Conservation (phyloP, 495 filamentous ascomycete species). For the Trichoderma gamsii region DNA sequence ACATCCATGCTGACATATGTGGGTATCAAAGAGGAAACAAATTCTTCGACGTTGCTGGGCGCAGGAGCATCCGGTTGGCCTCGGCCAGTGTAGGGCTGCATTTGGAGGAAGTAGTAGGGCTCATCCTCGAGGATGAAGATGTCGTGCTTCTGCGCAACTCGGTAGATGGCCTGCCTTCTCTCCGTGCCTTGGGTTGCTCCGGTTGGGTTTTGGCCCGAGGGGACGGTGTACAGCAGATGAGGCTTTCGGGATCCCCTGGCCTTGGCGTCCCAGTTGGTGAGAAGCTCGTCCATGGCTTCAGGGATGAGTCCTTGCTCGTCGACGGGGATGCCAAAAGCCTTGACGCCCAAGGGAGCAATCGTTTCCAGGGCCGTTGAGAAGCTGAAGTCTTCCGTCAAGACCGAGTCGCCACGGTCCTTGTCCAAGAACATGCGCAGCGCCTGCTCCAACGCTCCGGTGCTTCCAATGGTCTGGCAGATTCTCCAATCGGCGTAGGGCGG, state of each 20-base stretch:
- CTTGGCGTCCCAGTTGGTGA: slow-evolving; percentile 59
- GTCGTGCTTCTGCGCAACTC: slow-evolving; percentile 72
- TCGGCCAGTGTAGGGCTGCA: slow-evolving; percentile 70
- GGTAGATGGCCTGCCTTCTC: slow-evolving; percentile 67
- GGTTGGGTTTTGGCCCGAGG: slow-evolving; percentile 87
- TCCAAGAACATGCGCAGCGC: slow-evolving; percentile 71
- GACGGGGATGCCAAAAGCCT: slow-evolving; percentile 65
- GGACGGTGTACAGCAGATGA: slow-evolving; percentile 72
- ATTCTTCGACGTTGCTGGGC: slow-evolving; percentile 37
- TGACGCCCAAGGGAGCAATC: slow-evolving; percentile 67
- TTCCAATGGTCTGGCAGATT: slow-evolving; percentile 67
- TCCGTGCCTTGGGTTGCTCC: slow-evolving; percentile 68
- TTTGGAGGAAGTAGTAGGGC: slow-evolving; percentile 96
- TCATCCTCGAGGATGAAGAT: slow-evolving; percentile 90
- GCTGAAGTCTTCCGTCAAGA: slow-evolving; percentile 81
- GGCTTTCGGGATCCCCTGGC: slow-evolving; percentile 60
- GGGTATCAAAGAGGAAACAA: slow-evolving; percentile 47
- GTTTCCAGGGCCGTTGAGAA: slow-evolving; percentile 82
- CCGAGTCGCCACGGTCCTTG: slow-evolving; percentile 55
- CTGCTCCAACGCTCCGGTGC: slow-evolving; percentile 71
- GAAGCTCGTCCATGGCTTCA: slow-evolving; percentile 54
- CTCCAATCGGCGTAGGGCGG: slow-evolving; percentile 84
- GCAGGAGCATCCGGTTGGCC: slow-evolving; percentile 28
- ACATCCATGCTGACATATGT: slow-evolving; percentile 61
- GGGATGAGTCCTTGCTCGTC: slow-evolving; percentile 74